Base-by-base conservation (phyloP, 148 eudicot species). In the Fagopyrum tataricum region DNA sequence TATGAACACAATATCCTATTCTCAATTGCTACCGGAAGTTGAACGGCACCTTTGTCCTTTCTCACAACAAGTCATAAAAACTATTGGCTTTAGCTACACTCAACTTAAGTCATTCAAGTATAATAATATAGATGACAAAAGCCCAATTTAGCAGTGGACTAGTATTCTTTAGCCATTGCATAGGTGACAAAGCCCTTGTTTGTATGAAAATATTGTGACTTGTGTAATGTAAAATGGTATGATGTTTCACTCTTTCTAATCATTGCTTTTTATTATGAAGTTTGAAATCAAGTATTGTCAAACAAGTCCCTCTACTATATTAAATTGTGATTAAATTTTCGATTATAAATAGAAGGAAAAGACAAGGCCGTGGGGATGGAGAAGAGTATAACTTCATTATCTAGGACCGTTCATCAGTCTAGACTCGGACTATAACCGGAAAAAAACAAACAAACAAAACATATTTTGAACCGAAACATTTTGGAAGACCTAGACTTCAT, bases 151-250 rank as follows among this genome's bases (percentile, higher is more conserved):
- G 83, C 78, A 20, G 47, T 70, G 56, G 81, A 90, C 66, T 81
- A 73, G 10, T 81, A 81, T 40, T 93, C 91, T 2, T 23, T 82
- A 47, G 88, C 86, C 66, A 84, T 88, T 78, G 87, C 84, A 44
- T n/a, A n/a, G n/a, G n/a, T n/a, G n/a, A n/a, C n/a, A n/a, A n/a
- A n/a, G n/a, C n/a, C n/a, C n/a, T n/a, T n/a, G n/a, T n/a, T n/a
- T n/a, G n/a, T n/a, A n/a, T n/a, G n/a, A n/a, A n/a, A n/a, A n/a
- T n/a, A n/a, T n/a, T n/a, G n/a, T 24, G 26, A 59, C 39, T 23
- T 31, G 68, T 62, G 26, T 62, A 9, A 31, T 62, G 24, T 62
- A n/a, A 26, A 14, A 59, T 56, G 67, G 3, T 24, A 24, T 59
- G 10, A 3, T 59, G 40, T 10, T 26, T 59, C 4, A 23, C 67